These are phyloP conservation scores for Bretschneidera sinensis DNA, from an alignment of 345 rosid species.

Conservation along the genomic window DNA sequence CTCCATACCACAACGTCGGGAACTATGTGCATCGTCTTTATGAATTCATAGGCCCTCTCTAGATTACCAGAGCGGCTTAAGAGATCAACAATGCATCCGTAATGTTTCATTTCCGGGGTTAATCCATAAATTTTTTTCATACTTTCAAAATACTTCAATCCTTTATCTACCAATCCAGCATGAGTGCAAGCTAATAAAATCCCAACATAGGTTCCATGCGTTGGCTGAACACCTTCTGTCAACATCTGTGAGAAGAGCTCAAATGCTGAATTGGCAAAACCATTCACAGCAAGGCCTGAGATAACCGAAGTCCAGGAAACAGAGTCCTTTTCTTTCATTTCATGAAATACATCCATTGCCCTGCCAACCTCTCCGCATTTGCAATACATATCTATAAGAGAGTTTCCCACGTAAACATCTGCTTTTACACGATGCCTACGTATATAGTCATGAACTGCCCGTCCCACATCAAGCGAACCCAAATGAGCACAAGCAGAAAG, in stretches of 20 bases:
- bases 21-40: slow-evolving; percentile 36
- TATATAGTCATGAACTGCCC: slow-evolving; percentile 39
- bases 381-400: slow-evolving; percentile 57
- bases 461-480: slow-evolving; percentile 46
- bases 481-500: slow-evolving; percentile 63
- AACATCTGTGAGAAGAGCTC: slow-evolving; percentile 43
- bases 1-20: slow-evolving; percentile 62
- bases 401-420: slow-evolving; percentile 44
- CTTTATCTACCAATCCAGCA: slow-evolving; percentile 51
- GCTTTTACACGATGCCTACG: slow-evolving; percentile 20
- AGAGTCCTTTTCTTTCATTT: slow-evolving; percentile 42
- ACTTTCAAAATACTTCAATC: slow-evolving; percentile 38
- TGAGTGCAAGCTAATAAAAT: slow-evolving; percentile 52
- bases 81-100: slow-evolving; percentile 64
- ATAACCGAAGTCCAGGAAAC: slow-evolving; percentile 62
- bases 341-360: slow-evolving; percentile 39
- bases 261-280: slow-evolving; percentile 43
- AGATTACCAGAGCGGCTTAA: slow-evolving; percentile 59
- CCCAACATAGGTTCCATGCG: slow-evolving; percentile 47
- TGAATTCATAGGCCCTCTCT: slow-evolving; percentile 48
- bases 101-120: slow-evolving; percentile 59
- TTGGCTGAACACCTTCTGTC: slow-evolving; percentile 32
- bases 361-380: slow-evolving; percentile 50
- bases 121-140: slow-evolving; percentile 50
- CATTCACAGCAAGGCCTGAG: slow-evolving; percentile 61